Base-by-base conservation (phyloP, 2,329 filamentous ascomycete species). In the Diaporthe aspalathi region DNA sequence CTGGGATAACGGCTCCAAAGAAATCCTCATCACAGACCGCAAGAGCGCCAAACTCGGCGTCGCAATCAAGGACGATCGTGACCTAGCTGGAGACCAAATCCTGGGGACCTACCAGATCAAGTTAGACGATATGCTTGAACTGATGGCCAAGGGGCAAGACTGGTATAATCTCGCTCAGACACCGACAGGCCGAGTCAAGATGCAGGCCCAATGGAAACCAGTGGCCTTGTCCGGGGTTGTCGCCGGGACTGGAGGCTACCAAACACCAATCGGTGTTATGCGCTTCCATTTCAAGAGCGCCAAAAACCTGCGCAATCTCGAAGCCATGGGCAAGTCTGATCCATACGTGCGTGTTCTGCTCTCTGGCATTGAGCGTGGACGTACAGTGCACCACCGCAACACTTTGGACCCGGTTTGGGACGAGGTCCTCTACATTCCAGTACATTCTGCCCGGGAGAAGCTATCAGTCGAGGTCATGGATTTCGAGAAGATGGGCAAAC, bases 361-460 rank as follows among this genome's bases (percentile, higher is more conserved):
- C 9, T 97, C 95, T 60, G 95, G 96, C 56, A 91, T 98, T 70
- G 92, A 96, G 79, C 97, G 95, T 81, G 94, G 90, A 12, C 91
- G 95, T 71, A 98, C 96, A 2, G 96, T 99, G 65, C 98, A 95
- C 0, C 97, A 96, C 85, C 91, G 94, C 79, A 99, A 97, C 83
- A 97, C 98, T 73, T 89, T 99, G 71, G 94, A 97, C 79, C 96
- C 96, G 2, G 93, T 96, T 67, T 99, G 93, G 91, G 94, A 99
- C 77, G 96, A 99, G 82, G 91, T 99, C 29, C 88, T 98, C 27
- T 99, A 99, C 78, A 88, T 99, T 0, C 95, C 97, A 1, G 89
- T 99, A 70, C 95, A 98, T 80, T 94, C 92, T 8, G 77, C 88
- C 17, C 92, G 94, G 40, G 96, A 99, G 80, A 94, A 93, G 78